Conservation (phyloP, 768 basidiomycete genomes). For the Fibroporia radiculosa region DNA sequence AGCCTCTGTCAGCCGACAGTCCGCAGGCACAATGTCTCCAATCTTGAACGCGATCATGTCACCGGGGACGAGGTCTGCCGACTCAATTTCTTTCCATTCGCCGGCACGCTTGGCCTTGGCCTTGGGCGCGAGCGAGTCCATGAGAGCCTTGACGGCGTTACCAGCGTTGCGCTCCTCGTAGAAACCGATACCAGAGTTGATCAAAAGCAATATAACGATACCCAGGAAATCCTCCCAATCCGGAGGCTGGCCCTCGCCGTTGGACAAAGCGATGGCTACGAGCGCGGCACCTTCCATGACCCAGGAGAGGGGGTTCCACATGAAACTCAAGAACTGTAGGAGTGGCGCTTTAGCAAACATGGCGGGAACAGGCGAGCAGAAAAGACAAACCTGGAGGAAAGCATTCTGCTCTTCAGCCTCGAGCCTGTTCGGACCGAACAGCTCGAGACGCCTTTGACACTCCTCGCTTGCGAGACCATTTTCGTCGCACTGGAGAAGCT, state of each 20-base stretch:
- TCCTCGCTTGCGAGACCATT: slow-evolving; percentile 71
- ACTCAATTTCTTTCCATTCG: slow-evolving; percentile 88
- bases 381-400: slow-evolving; percentile 64
- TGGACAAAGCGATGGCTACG: slow-evolving; percentile 92
- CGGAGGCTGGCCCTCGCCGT: slow-evolving; percentile 78
- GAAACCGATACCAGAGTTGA: slow-evolving; percentile 97
- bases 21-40: slow-evolving; percentile 96
- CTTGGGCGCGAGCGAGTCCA: slow-evolving; percentile 99
- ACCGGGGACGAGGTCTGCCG: slow-evolving; percentile 82
- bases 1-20: slow-evolving; percentile 93
- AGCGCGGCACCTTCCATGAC: slow-evolving; percentile 98
- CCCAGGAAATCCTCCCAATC: slow-evolving; percentile 98
- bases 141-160: slow-evolving; percentile 98
- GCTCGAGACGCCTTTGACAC: slow-evolving; percentile 72
- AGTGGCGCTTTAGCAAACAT: neutral
- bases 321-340: slow-evolving; percentile 81
- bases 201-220: slow-evolving; percentile 83
- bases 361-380: neutral
- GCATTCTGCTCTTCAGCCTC: slow-evolving; percentile 87
- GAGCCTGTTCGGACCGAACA: slow-evolving; percentile 96
- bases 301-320: slow-evolving; percentile 99
- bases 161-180: slow-evolving; percentile 96
- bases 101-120: slow-evolving; percentile 88
- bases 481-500: slow-evolving; percentile 85
- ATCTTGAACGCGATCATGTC: slow-evolving; percentile 98